These are phyloP conservation scores for Anisogramma anomala DNA, from an alignment of 2,329 filamentous ascomycete genomes.

Conservation along the genomic window DNA sequence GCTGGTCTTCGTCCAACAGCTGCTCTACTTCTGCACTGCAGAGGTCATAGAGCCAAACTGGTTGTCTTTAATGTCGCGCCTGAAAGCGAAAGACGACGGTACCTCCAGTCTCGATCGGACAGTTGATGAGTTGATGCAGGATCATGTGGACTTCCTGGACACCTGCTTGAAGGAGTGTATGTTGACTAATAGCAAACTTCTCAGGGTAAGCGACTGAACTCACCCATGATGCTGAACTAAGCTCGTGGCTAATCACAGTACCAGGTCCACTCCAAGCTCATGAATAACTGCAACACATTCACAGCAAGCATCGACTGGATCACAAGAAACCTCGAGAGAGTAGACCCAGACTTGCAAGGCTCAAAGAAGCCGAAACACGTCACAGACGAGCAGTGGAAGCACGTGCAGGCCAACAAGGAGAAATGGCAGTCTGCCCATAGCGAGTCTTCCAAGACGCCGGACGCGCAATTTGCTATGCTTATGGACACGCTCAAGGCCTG, in stretches of 20 bases:
- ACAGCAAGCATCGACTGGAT: conserved; percentile 81
- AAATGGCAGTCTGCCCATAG: conserved; percentile 26
- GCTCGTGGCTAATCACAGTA: conserved; percentile 2
- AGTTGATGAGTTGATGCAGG: conserved; percentile 96
- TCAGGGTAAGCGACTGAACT: conserved; percentile 52
- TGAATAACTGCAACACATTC: conserved; percentile 92
- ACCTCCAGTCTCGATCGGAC: conserved; percentile 45
- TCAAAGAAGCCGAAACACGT: conserved; percentile 45
- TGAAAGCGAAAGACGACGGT: conserved; percentile 49
- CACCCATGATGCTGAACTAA: not conserved
- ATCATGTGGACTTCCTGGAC: conserved; percentile 95
- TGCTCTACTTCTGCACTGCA: conserved; percentile 91
- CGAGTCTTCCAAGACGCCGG: conserved; percentile 24
- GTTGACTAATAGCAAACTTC: conserved; percentile 89
- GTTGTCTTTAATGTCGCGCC: conserved; percentile 80
- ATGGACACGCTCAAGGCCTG: conserved; percentile 79
- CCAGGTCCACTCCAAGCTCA: conserved; percentile 93
- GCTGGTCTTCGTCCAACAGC: conserved; percentile 93
- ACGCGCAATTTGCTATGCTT: conserved; percentile 40
- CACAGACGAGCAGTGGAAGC: conserved; percentile 48
- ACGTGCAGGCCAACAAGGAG: conserved; percentile 39
- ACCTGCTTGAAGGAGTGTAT: conserved; percentile 98
- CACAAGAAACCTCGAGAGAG: conserved; percentile 70
- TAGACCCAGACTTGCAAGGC: conserved; percentile 65
- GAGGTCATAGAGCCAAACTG: conserved; percentile 98